Base-by-base conservation (phyloP, 169 alveolate species). In the Theileria parva region DNA sequence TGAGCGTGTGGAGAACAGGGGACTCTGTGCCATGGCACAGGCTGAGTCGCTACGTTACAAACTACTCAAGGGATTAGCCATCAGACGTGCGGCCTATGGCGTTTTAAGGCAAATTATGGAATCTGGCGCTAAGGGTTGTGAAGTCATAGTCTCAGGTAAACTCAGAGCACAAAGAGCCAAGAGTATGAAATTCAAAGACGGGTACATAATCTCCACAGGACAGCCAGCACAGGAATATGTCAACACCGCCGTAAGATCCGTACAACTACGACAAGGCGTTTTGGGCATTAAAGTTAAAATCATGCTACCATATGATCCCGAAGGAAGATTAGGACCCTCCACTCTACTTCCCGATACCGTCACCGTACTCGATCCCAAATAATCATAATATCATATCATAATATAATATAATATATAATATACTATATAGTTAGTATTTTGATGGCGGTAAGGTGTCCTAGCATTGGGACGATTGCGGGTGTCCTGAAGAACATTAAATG, bases 121-220 rank as follows among this genome's bases (percentile, higher is more conserved):
- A 86, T 95, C 97, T 50, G 99, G 99, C 68, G 99, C 99, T 86
- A 94, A 97, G 93, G 98, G 99, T 66, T 97, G 99, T 80, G 99
- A 98, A 92, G 99, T 98, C 80, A 98, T 97, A 84, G 98, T 98
- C 79, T 97, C 99, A 73, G 99, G 99, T 19, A 98, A 98, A 95
- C 93, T 98, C 76, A 95, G 99, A 80, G 99, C 99, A 66, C 99
- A 98, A 93, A 98, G 99, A 91, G 99, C 99, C 81, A 98, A 98
- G 96, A 96, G 98, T 85, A 97, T 96, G 99, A 97, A 98, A 91
- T 98, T 97, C 95, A 97, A 97, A 93, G 97, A 94, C 85, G 99
- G 99, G 30, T 98, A 97, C 93, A 89, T 98, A 92, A 96, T 98
- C 93, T 96, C 99, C 77, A 98, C 99, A 64, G 99, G 99, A 73